phyloP scores from a whole-genome alignment of 2,329 filamentous ascomycete genomes.

The Ceratocystiopsis sp. region DNA sequence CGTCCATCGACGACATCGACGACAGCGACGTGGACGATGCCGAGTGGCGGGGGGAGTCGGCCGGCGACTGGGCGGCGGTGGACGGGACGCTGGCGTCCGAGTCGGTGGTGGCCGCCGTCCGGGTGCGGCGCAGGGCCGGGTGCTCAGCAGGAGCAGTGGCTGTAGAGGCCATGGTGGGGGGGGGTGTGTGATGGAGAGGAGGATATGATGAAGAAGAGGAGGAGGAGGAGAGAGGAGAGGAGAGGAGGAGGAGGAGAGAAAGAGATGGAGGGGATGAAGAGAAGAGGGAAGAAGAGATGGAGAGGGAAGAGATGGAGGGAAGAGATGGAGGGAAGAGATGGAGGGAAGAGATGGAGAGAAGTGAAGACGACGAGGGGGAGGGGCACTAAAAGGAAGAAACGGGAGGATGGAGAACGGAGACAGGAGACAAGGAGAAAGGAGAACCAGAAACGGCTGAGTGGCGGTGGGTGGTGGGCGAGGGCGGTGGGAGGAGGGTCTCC shows the following conservation, averaged over 20 bases:
- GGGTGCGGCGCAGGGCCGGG: slow-evolving; percentile 30
- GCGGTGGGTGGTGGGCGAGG: too few relatives aligned
- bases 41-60: slow-evolving; percentile 41
- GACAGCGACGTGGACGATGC: slow-evolving; percentile 85
- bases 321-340: background rate
- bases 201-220: too few relatives aligned
- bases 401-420: background rate
- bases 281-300: background rate
- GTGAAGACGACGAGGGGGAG: background rate
- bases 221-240: background rate
- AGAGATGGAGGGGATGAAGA: background rate
- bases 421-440: background rate
- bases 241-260: background rate
- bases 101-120: slow-evolving; percentile 22
- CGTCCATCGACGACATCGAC: slow-evolving; percentile 58
- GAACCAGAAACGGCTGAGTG: background rate
- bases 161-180: slow-evolving; percentile 25
- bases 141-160: slow-evolving; percentile 21
- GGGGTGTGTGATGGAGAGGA: too few relatives aligned
- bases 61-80: slow-evolving; percentile 39
- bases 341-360: background rate
- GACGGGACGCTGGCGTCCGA: slow-evolving; percentile 33
- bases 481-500: too few relatives aligned
- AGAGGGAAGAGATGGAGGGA: background rate
- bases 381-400: background rate